Base-by-base conservation (phyloP, 352 stramenopile species). In the Globisporangium polare region DNA sequence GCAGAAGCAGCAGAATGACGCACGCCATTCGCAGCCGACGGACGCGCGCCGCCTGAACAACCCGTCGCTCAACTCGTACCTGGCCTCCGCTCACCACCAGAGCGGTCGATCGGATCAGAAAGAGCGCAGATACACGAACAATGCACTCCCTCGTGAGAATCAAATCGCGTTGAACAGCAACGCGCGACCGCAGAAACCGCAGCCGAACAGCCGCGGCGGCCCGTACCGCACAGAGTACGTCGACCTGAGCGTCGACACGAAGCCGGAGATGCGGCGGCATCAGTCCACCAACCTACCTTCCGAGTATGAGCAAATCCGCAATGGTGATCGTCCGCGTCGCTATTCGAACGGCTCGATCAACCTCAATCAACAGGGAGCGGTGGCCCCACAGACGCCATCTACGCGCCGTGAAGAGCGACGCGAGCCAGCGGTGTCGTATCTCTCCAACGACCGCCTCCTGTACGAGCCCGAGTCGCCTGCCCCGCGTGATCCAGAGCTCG, bases 161-260 rank as follows among this genome's bases (percentile, higher is more conserved):
- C 42, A 62, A 3, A 62, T 62, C 20, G 3, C n/a, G 10, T 9
- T 62, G 20, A 20, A 45, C 5, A 54, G 17, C 5, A 54, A 15
- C 8, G 18, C 41, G 52, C 26, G 43, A 57, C 15, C 13, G 9
- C 43, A 29, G 17, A 37, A 55, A 31, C 60, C 39, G n/a, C 10
- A 47, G 17, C 13, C 13, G 47, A 53, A 53, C 47, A 20, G 29
- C 47, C 24, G 47, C 17, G 29, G 26, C 47, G 26, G 20, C 13
- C n/a, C 29, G 47, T 31, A 20, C 10, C 13, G 47, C n/a, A 26
- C 47, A 22, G 71, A 77, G 37, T 72, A 75, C 60, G 33, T 39
- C 33, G 69, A 74, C 12, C 31, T 69, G 29, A 66, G 55, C n/a
- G 65, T 71, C 13, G 67, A 81, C 47, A 54, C 66, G 13, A 64